Base-by-base conservation (phyloP, 23 red algal genomes). In the Gracilaria vermiculophylla region DNA sequence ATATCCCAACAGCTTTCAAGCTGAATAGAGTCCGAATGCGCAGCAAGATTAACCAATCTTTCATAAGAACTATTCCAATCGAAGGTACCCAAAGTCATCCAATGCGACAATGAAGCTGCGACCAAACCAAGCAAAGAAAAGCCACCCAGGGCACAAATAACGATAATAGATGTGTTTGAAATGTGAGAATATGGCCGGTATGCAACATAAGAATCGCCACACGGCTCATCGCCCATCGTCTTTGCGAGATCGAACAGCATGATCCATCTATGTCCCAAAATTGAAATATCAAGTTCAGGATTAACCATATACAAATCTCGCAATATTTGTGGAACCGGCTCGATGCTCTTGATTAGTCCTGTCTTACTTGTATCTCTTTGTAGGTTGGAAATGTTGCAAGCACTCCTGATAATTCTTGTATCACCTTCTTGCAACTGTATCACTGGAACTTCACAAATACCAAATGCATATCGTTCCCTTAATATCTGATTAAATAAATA, bases 41-140 rank as follows among this genome's bases (percentile, higher is more conserved):
- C 64, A 42, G 34, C 64, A 42, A 70, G 64, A 27, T 44, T 70
- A 16, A 70, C 14, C 42, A 42, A 12, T 70, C 27, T 70, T 42
- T 70, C n/a, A 70, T 70, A 70, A 70, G 64, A 70, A 16, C 64
- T 35, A 23, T 70, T 70, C 64, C 64, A 70, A 70, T 70, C n/a
- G 64, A 70, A 42, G 5, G 64, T 70, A 11, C 39, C 16, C 14
- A 33, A 16, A 19, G 64, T 70, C 2, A 70, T 12, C n/a, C 24
- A 1, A 70, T 42, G 34, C 19, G 64, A 70, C 2, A 15, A 21
- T 5, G 5, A 9, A 1, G 35, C 64, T 21, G 35, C 64, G 1
- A 70, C 64, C 24, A 16, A 11, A 42, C 36, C 2, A 35, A 24
- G 35, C 14, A 42, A 5, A 5, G 64, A 33, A 21, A 44, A 17